Evolutionary conservation across 2,329 filamentous ascomycete species (phyloP).

Genomic region (Botrytis medusae): DNA sequence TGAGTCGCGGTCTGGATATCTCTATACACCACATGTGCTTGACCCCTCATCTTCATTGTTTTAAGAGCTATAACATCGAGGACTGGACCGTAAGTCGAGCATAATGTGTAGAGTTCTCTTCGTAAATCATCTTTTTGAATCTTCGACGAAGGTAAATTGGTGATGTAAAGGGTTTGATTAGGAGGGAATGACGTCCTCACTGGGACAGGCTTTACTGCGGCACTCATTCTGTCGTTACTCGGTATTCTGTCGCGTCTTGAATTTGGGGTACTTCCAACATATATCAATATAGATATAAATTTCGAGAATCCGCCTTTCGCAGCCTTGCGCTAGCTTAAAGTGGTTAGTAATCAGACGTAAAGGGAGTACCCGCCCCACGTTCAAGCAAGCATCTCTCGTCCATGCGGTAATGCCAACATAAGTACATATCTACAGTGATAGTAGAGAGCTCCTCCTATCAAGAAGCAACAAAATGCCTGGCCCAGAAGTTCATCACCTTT

Average conservation of each 20-base stretch:
- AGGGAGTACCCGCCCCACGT: conserved; percentile 15
- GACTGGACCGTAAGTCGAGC: conserved; percentile 89
- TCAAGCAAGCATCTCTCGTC: conserved; percentile 14
- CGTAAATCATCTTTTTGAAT: conserved; percentile 86
- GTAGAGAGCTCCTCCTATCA: conserved; percentile 99
- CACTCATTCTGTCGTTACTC: conserved; percentile 10
- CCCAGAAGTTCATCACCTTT: conserved; percentile 93
- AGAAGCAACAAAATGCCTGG: conserved; percentile 62
- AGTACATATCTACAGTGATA: conserved; percentile 55
- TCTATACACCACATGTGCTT: conserved; percentile 88
- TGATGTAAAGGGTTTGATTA: conserved; percentile 84
- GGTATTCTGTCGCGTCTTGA: conserved; percentile 3
- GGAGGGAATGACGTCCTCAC: conserved; percentile 48
- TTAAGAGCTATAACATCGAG: conserved; percentile 89
- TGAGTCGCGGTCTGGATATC: conserved; percentile 91
- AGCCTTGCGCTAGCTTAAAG: conserved; percentile 20
- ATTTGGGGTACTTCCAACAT: background rate
- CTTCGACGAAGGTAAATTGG: conserved; percentile 82
- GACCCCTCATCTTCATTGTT: conserved; percentile 89
- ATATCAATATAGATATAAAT: conserved; percentile 12
- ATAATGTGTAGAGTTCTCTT: conserved; percentile 86
- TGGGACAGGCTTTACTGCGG: background rate
- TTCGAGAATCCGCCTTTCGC: conserved; percentile 13
- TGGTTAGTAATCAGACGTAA: conserved; percentile 2
- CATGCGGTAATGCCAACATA: conserved; percentile 23